Percentiles rank a stretch among this genome's conserved stretches.
Evolutionary conservation across 768 basidiomycete species (phyloP).

Genomic region (Cystobasidiopsis lactophilus): DNA sequence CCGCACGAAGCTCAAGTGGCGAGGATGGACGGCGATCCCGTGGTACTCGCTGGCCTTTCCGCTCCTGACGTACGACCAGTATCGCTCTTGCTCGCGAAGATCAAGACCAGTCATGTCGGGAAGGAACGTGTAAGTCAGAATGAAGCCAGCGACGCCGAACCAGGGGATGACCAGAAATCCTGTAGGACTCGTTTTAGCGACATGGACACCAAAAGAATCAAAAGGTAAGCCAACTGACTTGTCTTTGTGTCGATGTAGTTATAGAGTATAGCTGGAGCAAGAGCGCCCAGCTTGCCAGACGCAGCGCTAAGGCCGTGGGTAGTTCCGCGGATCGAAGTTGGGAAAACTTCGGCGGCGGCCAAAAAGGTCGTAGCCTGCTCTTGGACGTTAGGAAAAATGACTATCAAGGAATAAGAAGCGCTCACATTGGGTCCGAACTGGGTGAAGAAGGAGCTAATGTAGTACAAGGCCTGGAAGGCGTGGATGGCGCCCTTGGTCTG

Average conservation of each 20-base stretch:
- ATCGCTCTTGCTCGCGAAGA: constrained; percentile 27
- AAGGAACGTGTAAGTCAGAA: constrained; percentile 16
- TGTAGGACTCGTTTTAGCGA: constrained; percentile 7
- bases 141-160: constrained; percentile 24
- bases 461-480: constrained; percentile 27
- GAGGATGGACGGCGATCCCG: constrained; percentile 27
- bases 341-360: constrained; percentile 28
- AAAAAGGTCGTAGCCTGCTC: constrained; percentile 28
- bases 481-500: constrained; percentile 19
- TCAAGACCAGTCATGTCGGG: constrained; percentile 29
- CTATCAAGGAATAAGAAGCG: too few relatives aligned
- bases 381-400: too few relatives aligned
- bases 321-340: constrained; percentile 27
- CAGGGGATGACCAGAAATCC: constrained; percentile 27
- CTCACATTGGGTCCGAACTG: constrained; percentile 16
- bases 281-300: constrained; percentile 26
- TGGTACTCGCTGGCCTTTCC: constrained; percentile 25
- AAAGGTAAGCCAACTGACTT: not conserved
- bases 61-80: constrained; percentile 23
- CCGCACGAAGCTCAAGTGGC: constrained; percentile 23
- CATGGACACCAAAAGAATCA: not conserved
- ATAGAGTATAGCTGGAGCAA: constrained; percentile 25
- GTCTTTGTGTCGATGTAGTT: constrained; percentile 22
- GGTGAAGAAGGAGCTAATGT: not conserved
- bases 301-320: constrained; percentile 28